Evolutionary conservation across 768 basidiomycete genomes (phyloP).

Genomic region (Pholiota conissans): DNA sequence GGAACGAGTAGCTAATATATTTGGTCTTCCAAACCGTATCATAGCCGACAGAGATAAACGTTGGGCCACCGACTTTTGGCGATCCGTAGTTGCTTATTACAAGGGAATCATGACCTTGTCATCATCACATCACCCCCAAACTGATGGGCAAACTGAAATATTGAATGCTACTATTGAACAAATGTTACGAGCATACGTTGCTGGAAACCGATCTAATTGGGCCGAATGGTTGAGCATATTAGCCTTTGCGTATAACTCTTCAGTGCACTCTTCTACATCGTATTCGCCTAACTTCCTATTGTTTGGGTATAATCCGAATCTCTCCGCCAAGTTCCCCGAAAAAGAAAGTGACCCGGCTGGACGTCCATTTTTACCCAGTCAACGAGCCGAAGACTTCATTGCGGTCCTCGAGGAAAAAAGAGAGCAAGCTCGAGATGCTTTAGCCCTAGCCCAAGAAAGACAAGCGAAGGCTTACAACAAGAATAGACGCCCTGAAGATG

Average conservation of each 20-base stretch:
- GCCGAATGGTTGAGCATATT: conserved; percentile 22
- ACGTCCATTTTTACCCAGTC: not conserved
- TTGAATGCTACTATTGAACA: conserved; percentile 28
- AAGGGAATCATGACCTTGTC: conserved; percentile 22
- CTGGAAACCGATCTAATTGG: conserved; percentile 24
- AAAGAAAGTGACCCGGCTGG: not conserved
- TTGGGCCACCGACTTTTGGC: conserved; percentile 28
- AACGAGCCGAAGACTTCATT: not conserved
- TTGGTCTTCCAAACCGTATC: conserved; percentile 20
- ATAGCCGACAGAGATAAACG: conserved; percentile 19
- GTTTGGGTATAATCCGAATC: conserved; percentile 25
- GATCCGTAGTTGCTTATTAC: conserved; percentile 16
- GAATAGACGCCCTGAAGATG: conserved; percentile 1
- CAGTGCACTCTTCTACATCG: conserved; percentile 23
- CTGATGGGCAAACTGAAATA: conserved; percentile 32
- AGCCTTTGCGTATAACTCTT: conserved; percentile 30
- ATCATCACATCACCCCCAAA: conserved; percentile 37
- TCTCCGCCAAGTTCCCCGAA: not conserved
- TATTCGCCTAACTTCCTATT: conserved; percentile 27
- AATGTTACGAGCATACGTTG: conserved; percentile 28
- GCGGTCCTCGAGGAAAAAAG: conserved; percentile 2
- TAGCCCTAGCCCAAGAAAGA: conserved; percentile 17
- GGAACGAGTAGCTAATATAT: conserved; percentile 19
- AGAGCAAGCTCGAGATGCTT: not conserved
- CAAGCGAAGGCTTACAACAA: conserved; percentile 23